Evolutionary conservation across 2,329 filamentous ascomycete species (phyloP), one percentile per base, ranked within the genome.

Genomic region (Fusarium keratoplasticum): DNA sequence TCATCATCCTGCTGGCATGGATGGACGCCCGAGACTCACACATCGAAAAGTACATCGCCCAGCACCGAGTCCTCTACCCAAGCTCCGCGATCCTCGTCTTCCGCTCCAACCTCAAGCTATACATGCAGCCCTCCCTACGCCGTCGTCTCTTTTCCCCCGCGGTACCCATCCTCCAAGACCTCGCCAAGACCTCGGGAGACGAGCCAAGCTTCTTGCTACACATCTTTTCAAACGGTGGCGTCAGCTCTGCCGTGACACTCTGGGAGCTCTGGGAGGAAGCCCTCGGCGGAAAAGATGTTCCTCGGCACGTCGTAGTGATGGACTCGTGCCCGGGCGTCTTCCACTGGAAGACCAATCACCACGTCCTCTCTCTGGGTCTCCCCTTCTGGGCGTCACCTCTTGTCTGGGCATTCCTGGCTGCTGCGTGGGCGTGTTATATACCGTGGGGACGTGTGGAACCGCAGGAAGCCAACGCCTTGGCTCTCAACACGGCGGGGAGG

Each of bases 151-250:
- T 86, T 66, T 71, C 77, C 61, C 83, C 85, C 1, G 86, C 85
- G 5, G 75, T 86, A 8, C 77, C 82, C 31, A 80, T 85, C 18
- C 71, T 89, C 52, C 81, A 80, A 29, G 80, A 79, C 2, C 67
- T 82, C 14, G 69, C 81, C 11, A 73, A 77, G 36, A 22, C 33
- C 11, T 36, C 40, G n/a, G 72, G 20, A 13, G 63, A 44, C 27
- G 78, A 36, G 2, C 73, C 79, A 13, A 79, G 80, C 35, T 79
- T 89, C 18, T 81, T 89, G 4, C 76, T 87, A 14, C 88, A 89
- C 72, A 68, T 84, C 36, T 89, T 89, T 75, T 89, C 87, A 42
- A 89, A 89, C 71, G 87, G 87, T 62, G 88, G 88, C 55, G 81
- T 84, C 27, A 82, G 82, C 61, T 83, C 84, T 35, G 83, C 86